These are phyloP conservation scores for Penicillium tannophilum DNA, from an alignment of 495 filamentous ascomycete genomes.

Conservation along the genomic window DNA sequence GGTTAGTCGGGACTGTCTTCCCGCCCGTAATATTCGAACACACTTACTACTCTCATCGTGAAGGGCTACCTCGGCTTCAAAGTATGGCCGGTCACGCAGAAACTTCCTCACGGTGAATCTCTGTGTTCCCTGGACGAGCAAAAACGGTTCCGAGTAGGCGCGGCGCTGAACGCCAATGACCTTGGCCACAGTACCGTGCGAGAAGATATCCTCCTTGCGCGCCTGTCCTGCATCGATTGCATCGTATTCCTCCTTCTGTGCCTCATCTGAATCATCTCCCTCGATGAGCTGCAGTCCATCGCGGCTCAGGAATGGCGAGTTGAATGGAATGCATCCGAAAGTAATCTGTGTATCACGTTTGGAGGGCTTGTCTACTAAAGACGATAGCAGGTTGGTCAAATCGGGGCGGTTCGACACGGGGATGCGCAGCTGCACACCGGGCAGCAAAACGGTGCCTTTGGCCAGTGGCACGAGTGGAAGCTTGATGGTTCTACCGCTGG, in stretches of 20 bases:
- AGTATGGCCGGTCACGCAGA: slow-evolving; percentile 76
- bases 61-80: slow-evolving; percentile 73
- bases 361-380: slow-evolving; percentile 68
- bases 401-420: slow-evolving; percentile 78
- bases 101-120: slow-evolving; percentile 76
- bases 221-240: slow-evolving; percentile 59
- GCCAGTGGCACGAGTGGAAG: slow-evolving; percentile 78
- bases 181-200: slow-evolving; percentile 75
- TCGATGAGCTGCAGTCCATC: slow-evolving; percentile 72
- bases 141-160: slow-evolving; percentile 71
- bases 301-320: slow-evolving; percentile 65
- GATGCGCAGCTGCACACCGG: slow-evolving; percentile 76
- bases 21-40: neutral
- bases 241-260: slow-evolving; percentile 42
- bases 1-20: slow-evolving; percentile 14
- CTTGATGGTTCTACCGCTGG: slow-evolving; percentile 48
- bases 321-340: slow-evolving; percentile 81
- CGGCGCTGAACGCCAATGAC: slow-evolving; percentile 82
- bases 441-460: slow-evolving; percentile 74
- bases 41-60: slow-evolving; percentile 62
- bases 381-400: slow-evolving; percentile 76
- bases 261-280: slow-evolving; percentile 43
- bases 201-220: slow-evolving; percentile 71
- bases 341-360: slow-evolving; percentile 67
- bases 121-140: slow-evolving; percentile 83